Evolutionary conservation across 192 early-diverging fungal genomes (phyloP), one percentile per base, ranked within the genome.

Genomic region (Rhizophagus clarus): DNA sequence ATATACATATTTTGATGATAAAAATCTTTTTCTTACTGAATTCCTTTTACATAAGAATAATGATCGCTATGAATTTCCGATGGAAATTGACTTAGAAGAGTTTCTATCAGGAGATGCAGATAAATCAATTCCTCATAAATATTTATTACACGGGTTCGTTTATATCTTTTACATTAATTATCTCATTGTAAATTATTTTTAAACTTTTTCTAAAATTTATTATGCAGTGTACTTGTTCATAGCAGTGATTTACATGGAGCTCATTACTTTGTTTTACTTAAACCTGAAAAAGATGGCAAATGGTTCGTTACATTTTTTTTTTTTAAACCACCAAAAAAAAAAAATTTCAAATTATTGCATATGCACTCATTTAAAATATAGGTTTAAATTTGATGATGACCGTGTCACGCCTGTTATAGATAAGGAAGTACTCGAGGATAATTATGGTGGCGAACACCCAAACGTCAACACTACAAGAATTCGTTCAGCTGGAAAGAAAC

Each of bases 11-110:
- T 17, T 34, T 32, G 26, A 61, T 76, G 3, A 40, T 32, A 28
- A 17, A n/a, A 1, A 68, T 68, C n/a, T 26, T 9, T 15, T 68
- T 68, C 31, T 78, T 34, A 42, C 8, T n/a, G 4, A 15, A 51
- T 24, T 31, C 17, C 10, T 24, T 60, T 70, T 29, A 34, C 49
- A 67, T 8, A 14, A 79, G 88, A 97, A 96, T 85, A 98, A 98
- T 87, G 97, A 97, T 83, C 92, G 97, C n/a, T 91, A 97, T 82
- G 97, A 98, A 85, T 99, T 97, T 84, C 95, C 96, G 7, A 83
- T 86, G 42, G 88, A 92, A 63, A 93, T 99, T 76, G 95, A 98
- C 77, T 84, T 99, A 45, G 91, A 90, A 37, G 90, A 92, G 32
- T 99, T 94, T 86, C 87, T 98, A 60, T 86, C 87, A 2, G 85